Evolutionary conservation across 73 alveolate species (phyloP), one percentile per base, ranked within the genome.

Genomic region (Stentor coeruleus): DNA sequence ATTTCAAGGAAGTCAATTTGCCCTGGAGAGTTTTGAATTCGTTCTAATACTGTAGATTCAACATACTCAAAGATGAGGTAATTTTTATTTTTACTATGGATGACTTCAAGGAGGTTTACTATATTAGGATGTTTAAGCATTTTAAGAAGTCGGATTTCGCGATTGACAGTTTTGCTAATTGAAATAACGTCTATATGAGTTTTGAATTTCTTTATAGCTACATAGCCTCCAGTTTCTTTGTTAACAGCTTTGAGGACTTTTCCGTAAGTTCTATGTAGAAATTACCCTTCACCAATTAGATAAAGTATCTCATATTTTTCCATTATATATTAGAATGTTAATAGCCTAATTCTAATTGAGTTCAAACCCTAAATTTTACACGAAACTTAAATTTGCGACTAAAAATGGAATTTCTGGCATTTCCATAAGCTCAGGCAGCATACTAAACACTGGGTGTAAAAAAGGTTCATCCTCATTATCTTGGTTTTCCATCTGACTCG

Each of bases 151-250:
- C 81, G 15, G 3, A 88, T 79, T 38, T 88, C 94, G 57, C 94
- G 77, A 38, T 76, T 59, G 20, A 39, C 82, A 4, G 86, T 84
- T 42, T 84, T 84, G 11, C 87, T 37, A 15, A 79, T 77, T 83
- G 58, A 3, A 6, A 31, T n/a, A 41, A 75, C n/a, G 4, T 36
- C 88, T 20, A n/a, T n/a, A n/a, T n/a, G 59, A 38, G 83, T 88
- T 82, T 82, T 82, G 35, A 82, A 82, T 40, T 85, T 85, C 74
- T 88, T 88, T 2, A 88, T 60, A 2, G 94, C 94, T 3, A 82
- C 90, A 2, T 74, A 14, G n/a, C 49, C 15, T 33, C 81, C 66
- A 6, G 83, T 38, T 38, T 35, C 20, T 59, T 81, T 85, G 74
- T 38, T 3, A 35, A 79, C 60, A 3, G 91, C 91, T 35, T 85